phyloP scores from a whole-genome alignment of 2,329 filamentous ascomycete species.

The Phaeoacremonium minimum region DNA sequence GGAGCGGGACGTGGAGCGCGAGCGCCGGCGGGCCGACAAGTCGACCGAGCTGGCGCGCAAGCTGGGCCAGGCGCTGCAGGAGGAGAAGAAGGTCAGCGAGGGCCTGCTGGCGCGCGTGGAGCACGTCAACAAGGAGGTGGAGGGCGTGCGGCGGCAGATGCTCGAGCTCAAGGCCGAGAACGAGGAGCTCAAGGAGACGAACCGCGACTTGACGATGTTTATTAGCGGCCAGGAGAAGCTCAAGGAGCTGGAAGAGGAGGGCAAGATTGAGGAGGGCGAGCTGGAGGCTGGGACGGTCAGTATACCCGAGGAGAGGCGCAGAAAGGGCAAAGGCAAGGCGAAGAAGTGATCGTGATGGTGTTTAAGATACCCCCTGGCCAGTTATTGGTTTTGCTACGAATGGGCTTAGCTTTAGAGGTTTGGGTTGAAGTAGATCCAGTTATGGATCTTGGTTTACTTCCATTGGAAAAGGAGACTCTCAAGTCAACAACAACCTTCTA shows the following conservation, averaged over 20 bases:
- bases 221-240: slow-evolving; percentile 81
- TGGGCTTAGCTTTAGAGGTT: too few species aligned
- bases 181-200: slow-evolving; percentile 76
- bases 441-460: too few species aligned
- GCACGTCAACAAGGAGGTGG: slow-evolving; percentile 62
- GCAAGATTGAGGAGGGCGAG: slow-evolving; percentile 61
- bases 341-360: too few species aligned
- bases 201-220: slow-evolving; percentile 82
- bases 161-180: slow-evolving; percentile 58
- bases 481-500: too few species aligned
- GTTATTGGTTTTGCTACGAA: too few species aligned
- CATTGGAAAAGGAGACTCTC: too few species aligned
- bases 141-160: slow-evolving; percentile 51
- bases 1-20: slow-evolving; percentile 68
- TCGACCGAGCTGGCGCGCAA: slow-evolving; percentile 72
- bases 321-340: slow-evolving; percentile 48
- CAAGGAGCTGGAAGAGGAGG: slow-evolving; percentile 61
- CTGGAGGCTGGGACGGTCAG: slow-evolving; percentile 68
- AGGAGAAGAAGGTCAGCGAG: slow-evolving; percentile 82
- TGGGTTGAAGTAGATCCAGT: too few species aligned
- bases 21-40: slow-evolving; percentile 64
- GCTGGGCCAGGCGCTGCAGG: slow-evolving; percentile 71
- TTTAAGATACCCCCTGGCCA: too few species aligned
- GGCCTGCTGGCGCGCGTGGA: slow-evolving; percentile 79
- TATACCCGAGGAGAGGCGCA: slow-evolving; percentile 49